These are phyloP conservation scores for Endoconidiophora laricicola DNA, from an alignment of 2,329 filamentous ascomycete species.

Conservation along the genomic window DNA sequence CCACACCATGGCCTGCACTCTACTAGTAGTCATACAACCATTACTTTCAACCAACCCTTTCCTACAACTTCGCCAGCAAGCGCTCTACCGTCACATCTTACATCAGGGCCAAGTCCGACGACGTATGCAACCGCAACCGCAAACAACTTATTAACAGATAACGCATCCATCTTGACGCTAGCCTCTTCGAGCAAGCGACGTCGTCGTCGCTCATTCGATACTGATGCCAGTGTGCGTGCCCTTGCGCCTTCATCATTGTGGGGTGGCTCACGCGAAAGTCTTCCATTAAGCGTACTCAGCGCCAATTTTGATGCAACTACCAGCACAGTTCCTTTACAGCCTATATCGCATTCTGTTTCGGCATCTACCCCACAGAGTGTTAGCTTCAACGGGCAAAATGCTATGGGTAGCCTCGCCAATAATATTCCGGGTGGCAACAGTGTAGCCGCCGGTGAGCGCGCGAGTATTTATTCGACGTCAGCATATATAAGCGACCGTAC, in stretches of 20 bases:
- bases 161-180: conserved; percentile 71
- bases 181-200: conserved; percentile 68
- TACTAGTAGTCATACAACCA: conserved; percentile 19
- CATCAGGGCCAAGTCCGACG: conserved; percentile 48
- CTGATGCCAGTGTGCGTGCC: conserved; percentile 69
- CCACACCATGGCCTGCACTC: conserved; percentile 24
- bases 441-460: conserved; percentile 40
- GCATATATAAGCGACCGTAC: conserved; percentile 34
- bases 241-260: conserved; percentile 70
- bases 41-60: conserved; percentile 51
- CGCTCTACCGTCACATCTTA: conserved; percentile 55
- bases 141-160: conserved; percentile 67
- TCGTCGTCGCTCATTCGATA: conserved; percentile 65
- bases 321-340: too few relatives aligned
- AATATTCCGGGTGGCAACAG: conserved; percentile 14
- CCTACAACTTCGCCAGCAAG: conserved; percentile 45
- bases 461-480: conserved; percentile 65
- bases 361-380: too few relatives aligned
- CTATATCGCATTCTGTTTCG: too few relatives aligned
- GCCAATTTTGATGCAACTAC: conserved; percentile 33
- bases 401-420: too few relatives aligned
- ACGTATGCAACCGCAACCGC: conserved; percentile 67
- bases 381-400: too few relatives aligned
- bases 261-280: conserved; percentile 63
- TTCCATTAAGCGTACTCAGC: conserved; percentile 64